Conservation (phyloP, 768 basidiomycete genomes). For the Heimioporus sp. region DNA sequence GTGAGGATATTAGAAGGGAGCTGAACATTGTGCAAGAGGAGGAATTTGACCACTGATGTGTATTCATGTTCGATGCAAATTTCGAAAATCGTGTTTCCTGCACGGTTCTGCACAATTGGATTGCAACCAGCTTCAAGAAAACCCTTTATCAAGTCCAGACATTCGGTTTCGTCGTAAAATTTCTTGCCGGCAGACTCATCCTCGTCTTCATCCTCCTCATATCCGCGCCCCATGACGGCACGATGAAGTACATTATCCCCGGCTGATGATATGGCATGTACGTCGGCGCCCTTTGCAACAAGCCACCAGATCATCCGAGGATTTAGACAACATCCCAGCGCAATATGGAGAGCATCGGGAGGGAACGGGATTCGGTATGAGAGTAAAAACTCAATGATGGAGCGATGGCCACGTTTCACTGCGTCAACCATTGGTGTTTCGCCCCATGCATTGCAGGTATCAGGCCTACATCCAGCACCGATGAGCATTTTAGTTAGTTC, state of each 20-base stretch:
- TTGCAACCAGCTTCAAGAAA: background rate
- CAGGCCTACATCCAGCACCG: too few species aligned
- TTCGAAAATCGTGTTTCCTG: background rate
- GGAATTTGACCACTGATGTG: background rate
- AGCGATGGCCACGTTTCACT: too few species aligned
- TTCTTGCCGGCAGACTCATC: too few species aligned
- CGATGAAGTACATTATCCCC: background rate
- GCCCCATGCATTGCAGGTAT: too few species aligned
- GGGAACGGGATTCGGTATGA: background rate
- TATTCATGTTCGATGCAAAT: background rate
- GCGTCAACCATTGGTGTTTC: too few species aligned
- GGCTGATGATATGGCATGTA: background rate
- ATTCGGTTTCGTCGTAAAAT: background rate
- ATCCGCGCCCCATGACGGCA: background rate
- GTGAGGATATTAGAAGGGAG: background rate
- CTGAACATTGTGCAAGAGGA: background rate
- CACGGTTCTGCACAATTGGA: background rate
- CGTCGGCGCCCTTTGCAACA: background rate
- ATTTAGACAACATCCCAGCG: background rate
- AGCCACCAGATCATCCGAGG: background rate
- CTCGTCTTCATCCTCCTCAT: too few species aligned
- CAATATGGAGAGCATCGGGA: background rate
- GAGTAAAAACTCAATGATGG: too few species aligned
- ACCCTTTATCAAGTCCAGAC: background rate
- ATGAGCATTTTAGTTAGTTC: too few species aligned